phyloP scores from a whole-genome alignment of 1,139 yeast genomes.

The Protomyces macrosporus region DNA sequence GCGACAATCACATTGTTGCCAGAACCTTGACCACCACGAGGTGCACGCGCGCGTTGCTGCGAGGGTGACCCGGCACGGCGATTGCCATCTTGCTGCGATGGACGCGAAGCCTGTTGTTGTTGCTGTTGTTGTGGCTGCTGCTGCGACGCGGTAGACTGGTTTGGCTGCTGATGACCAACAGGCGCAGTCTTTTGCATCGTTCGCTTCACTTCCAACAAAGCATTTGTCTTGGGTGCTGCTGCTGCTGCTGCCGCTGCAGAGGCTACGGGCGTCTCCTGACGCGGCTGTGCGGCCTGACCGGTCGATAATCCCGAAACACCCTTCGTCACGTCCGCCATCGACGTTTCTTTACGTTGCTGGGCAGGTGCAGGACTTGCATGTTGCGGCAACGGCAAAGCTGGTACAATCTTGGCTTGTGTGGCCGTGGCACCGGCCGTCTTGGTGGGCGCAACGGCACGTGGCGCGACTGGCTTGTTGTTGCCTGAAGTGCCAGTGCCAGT shows the following conservation, averaged over 20 bases:
- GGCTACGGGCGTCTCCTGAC: not conserved
- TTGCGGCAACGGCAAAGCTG: slow-evolving; percentile 32
- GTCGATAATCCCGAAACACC: slow-evolving; percentile 36
- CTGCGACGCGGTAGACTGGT: not conserved
- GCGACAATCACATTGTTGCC: slow-evolving; percentile 9
- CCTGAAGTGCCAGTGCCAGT: slow-evolving; percentile 11
- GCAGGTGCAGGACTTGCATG: slow-evolving; percentile 39
- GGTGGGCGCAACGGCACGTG: slow-evolving; percentile 33
- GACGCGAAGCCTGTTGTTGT: not conserved
- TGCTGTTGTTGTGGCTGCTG: slow-evolving; percentile 2
- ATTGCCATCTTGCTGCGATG: not conserved
- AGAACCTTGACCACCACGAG: slow-evolving; percentile 15
- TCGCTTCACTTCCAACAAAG: slow-evolving; percentile 13
- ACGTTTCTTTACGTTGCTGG: slow-evolving; percentile 31
- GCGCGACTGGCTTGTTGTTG: slow-evolving; percentile 3
- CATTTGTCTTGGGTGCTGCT: slow-evolving; percentile 24
- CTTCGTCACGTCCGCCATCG: slow-evolving; percentile 35
- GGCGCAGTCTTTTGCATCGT: slow-evolving; percentile 3
- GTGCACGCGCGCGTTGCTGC: slow-evolving; percentile 7
- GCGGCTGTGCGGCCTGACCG: not conserved
- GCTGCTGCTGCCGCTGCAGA: slow-evolving; percentile 24
- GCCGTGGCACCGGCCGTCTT: slow-evolving; percentile 25
- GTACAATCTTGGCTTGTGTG: slow-evolving; percentile 16
- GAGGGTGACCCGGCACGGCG: not conserved
- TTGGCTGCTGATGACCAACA: slow-evolving; percentile 13